Percentiles rank a stretch among this genome's conserved stretches.
Conservation (phyloP, 805 yeast species). For the Lipomyces starkeyi region DNA sequence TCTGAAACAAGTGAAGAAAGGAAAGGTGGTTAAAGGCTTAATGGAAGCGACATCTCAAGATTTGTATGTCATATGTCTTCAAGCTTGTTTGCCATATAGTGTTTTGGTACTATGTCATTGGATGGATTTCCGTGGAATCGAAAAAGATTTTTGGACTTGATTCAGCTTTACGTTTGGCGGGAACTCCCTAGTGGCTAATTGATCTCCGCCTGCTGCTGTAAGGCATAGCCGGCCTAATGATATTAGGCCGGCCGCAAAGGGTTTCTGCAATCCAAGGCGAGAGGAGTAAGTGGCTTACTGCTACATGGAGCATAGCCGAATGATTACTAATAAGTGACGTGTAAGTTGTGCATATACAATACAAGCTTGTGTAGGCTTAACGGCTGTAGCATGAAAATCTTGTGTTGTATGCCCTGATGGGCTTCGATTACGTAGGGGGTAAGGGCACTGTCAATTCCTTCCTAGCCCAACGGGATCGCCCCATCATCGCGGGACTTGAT, state of each 20-base stretch:
- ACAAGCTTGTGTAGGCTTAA: background rate
- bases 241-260: no score
- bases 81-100: background rate
- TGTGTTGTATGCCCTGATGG: background rate
- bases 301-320: background rate
- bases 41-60: background rate
- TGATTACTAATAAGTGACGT: background rate
- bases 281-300: background rate
- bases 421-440: background rate
- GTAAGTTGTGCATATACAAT: background rate
- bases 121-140: background rate
- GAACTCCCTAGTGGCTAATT: no score
- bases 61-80: background rate
- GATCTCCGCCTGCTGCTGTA: background rate
- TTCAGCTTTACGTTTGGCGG: background rate
- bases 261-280: no score
- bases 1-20: constrained; percentile 42
- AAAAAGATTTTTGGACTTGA: background rate
- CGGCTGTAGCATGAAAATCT: background rate
- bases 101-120: background rate
- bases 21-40: constrained; percentile 57
- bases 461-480: background rate
- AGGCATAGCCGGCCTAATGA: no score
- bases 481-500: background rate
- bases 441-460: background rate